Conservation (phyloP, 2,329 filamentous ascomycete genomes). For the Alternaria atra region DNA sequence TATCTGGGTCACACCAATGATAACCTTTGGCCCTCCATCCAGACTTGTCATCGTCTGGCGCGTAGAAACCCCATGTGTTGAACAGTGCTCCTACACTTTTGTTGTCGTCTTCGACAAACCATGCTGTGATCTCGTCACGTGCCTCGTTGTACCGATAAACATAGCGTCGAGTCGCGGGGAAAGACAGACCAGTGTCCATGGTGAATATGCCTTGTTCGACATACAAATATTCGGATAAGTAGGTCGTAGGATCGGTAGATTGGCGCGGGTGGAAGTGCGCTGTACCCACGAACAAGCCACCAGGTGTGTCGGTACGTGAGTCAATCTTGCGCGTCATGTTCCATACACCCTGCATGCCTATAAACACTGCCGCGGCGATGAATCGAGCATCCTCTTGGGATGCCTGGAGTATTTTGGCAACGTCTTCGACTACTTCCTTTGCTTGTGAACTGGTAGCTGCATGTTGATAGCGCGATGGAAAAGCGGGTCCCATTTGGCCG, state of each 20-base stretch:
- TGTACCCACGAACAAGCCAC: constrained; percentile 70
- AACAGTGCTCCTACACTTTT: constrained; percentile 78
- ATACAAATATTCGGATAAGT: constrained; percentile 68
- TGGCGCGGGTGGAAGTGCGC: constrained; percentile 71
- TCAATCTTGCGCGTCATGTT: constrained; percentile 66
- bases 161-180: constrained; percentile 72
- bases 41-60: constrained; percentile 36
- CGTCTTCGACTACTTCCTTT: constrained; percentile 57
- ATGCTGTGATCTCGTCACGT: constrained; percentile 71
- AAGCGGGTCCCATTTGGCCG: constrained; percentile 60
- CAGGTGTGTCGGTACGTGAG: constrained; percentile 67
- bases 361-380: constrained; percentile 72
- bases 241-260: constrained; percentile 57
- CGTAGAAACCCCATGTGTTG: constrained; percentile 72
- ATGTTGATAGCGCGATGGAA: constrained; percentile 45
- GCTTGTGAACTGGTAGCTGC: constrained; percentile 52
- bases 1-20: constrained; percentile 76
- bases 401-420: constrained; percentile 51
- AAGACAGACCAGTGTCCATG: constrained; percentile 64
- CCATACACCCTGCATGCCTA: constrained; percentile 76
- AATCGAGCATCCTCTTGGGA: constrained; percentile 61
- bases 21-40: constrained; percentile 71
- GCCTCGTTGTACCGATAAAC: constrained; percentile 74
- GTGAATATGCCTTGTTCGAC: constrained; percentile 72
- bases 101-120: constrained; percentile 78